A percentile compares a stretch with the other conserved stretches of the same genome.
phyloP scores from a whole-genome alignment of 2,329 filamentous ascomycete species.

The Fonsecaea monophora region DNA sequence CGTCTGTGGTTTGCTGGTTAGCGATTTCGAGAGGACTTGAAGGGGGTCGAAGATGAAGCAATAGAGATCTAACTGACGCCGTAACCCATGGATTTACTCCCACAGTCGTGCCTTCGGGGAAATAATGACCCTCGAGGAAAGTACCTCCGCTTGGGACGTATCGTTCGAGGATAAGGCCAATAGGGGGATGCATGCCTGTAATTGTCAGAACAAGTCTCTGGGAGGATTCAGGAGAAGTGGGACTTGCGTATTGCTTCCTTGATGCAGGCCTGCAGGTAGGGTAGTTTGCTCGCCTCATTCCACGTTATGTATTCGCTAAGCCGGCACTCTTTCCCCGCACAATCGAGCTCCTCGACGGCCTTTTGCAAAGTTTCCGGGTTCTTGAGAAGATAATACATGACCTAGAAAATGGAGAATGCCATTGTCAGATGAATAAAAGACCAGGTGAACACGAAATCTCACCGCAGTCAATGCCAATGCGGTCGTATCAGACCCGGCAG shows the following conservation, averaged over 20 bases:
- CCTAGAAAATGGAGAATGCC: slow-evolving; percentile 4
- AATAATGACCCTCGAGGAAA: slow-evolving; percentile 30
- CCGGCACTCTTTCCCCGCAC: slow-evolving; percentile 22
- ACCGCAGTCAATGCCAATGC: slow-evolving; percentile 31
- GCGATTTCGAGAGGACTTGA: not conserved
- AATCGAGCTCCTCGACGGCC: slow-evolving; percentile 31
- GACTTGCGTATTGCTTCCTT: slow-evolving; percentile 36
- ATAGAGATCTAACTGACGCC: slow-evolving; percentile 16
- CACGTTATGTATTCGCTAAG: slow-evolving; percentile 30
- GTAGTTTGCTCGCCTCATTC: slow-evolving; percentile 27
- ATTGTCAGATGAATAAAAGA: too few relatives aligned
- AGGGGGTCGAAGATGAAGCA: not conserved
- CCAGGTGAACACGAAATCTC: not conserved
- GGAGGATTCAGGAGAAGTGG: not conserved
- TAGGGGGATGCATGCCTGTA: slow-evolving; percentile 38
- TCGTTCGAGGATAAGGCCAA: slow-evolving; percentile 41
- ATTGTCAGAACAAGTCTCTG: slow-evolving; percentile 5
- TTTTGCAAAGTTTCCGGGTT: slow-evolving; percentile 39
- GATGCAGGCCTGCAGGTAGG: slow-evolving; percentile 35
- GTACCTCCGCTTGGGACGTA: slow-evolving; percentile 38
- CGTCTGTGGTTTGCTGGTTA: slow-evolving; percentile 12
- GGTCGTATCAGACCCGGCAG: slow-evolving; percentile 36
- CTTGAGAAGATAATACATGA: slow-evolving; percentile 56
- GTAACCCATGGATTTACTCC: slow-evolving; percentile 37
- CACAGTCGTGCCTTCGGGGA: slow-evolving; percentile 33